Conservation (phyloP, 306 rosid species). For the Begonia masoniana region DNA sequence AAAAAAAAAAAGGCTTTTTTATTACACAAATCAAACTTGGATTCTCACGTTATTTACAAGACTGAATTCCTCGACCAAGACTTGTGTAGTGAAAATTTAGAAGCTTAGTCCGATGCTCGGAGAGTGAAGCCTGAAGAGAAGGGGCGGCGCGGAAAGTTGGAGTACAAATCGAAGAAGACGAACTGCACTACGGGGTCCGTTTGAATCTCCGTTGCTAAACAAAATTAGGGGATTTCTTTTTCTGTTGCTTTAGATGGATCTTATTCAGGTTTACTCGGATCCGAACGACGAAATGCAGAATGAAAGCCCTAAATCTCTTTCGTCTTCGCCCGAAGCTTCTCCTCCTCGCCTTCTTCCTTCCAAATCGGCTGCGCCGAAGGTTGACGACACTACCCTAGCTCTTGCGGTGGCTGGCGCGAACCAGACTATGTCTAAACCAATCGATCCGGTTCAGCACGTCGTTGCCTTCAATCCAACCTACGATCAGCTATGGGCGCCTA, state of each 20-base stretch:
- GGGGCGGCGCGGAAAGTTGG: too few relatives aligned
- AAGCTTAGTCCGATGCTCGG: too few relatives aligned
- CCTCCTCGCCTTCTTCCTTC: slow-evolving; percentile 65
- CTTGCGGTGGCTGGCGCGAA: slow-evolving; percentile 40
- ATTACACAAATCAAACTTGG: too few relatives aligned
- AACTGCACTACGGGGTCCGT: too few relatives aligned
- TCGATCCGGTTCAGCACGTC: slow-evolving; percentile 67
- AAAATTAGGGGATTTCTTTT: too few relatives aligned
- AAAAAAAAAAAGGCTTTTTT: too few relatives aligned
- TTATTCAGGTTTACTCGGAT: slow-evolving; percentile 44
- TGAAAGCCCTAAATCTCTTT: slow-evolving; percentile 30
- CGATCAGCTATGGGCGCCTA: slow-evolving; percentile 93
- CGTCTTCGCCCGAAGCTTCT: slow-evolving; percentile 38
- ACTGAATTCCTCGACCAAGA: too few relatives aligned
- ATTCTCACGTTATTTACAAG: too few relatives aligned
- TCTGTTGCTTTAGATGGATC: slow-evolving; percentile 38
- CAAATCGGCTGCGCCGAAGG: slow-evolving; percentile 70
- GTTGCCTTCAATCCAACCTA: slow-evolving; percentile 76
- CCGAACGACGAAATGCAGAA: slow-evolving; percentile 24
- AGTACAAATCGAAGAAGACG: too few relatives aligned
- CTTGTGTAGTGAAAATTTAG: too few relatives aligned
- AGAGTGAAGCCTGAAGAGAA: too few relatives aligned
- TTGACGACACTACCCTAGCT: slow-evolving; percentile 86
- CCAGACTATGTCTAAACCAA: slow-evolving; percentile 31
- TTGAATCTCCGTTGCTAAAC: too few relatives aligned